A percentile compares a stretch with the other conserved stretches of the same genome.
phyloP scores from a whole-genome alignment of 805 yeast genomes.

The Wickerhamiella spandovensis region DNA sequence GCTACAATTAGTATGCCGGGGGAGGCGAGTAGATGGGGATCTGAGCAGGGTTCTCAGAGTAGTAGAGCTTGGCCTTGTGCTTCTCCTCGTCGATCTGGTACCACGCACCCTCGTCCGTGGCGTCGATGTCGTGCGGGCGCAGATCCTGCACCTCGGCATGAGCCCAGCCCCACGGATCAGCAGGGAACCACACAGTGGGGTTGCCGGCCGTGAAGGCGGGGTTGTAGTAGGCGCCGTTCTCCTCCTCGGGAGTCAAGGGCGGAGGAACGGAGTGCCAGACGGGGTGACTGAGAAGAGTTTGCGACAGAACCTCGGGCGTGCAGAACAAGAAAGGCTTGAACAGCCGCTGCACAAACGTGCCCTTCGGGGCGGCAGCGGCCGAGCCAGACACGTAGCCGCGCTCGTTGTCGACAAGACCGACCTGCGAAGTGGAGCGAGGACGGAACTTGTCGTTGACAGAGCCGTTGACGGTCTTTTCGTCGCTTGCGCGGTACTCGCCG shows the following conservation, averaged over 20 bases:
- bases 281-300: constrained; percentile 19
- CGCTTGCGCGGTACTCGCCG: not conserved
- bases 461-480: not conserved
- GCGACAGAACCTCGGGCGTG: constrained; percentile 23
- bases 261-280: constrained; percentile 20
- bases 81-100: constrained; percentile 29
- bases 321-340: constrained; percentile 43
- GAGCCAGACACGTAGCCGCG: not conserved
- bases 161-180: constrained; percentile 76
- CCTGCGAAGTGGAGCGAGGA: constrained; percentile 5
- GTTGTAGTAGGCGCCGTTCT: constrained; percentile 56
- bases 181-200: constrained; percentile 87
- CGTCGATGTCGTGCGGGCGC: constrained; percentile 37
- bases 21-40: constrained; percentile 14
- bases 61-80: constrained; percentile 11
- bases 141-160: constrained; percentile 43
- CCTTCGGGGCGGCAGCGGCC: constrained; percentile 2
- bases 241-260: constrained; percentile 28
- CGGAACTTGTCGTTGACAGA: constrained; percentile 7
- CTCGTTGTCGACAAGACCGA: constrained; percentile 1
- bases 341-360: constrained; percentile 32
- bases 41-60: constrained; percentile 8
- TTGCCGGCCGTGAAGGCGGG: constrained; percentile 60
- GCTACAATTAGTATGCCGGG: not conserved
- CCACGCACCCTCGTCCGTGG: constrained; percentile 55